These are phyloP conservation scores for Lathyrus sativus DNA, from an alignment of 306 rosid genomes.

Conservation along the genomic window DNA sequence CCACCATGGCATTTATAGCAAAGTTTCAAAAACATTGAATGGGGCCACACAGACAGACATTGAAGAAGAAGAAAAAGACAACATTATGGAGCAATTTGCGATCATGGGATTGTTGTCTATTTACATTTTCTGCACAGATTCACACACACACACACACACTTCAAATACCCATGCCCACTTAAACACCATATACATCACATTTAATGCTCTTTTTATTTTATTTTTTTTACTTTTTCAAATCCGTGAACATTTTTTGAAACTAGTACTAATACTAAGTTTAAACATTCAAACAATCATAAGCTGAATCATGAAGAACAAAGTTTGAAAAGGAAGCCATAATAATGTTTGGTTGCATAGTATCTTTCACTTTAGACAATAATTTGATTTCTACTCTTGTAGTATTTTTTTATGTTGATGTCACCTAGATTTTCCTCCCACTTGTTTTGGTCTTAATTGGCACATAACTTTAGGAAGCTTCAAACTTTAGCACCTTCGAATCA, in stretches of 20 bases:
- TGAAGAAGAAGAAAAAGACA: slow-evolving; percentile 1
- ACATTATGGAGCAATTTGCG: slow-evolving; percentile 40
- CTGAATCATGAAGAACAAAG: slow-evolving; percentile 17
- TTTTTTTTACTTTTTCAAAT: neutral
- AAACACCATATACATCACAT: neutral
- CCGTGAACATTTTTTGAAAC: neutral
- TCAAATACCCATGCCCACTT: neutral
- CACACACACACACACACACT: slow-evolving; percentile 18
- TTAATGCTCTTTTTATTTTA: neutral
- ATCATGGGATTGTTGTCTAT: slow-evolving; percentile 29
- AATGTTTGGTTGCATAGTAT: slow-evolving; percentile 9
- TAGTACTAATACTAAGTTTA: too few species aligned
- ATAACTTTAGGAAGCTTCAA: slow-evolving; percentile 40
- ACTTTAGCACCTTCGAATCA: slow-evolving; percentile 42
- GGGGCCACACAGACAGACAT: neutral
- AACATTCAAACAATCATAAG: slow-evolving; percentile 34
- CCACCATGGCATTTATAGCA: slow-evolving; percentile 51
- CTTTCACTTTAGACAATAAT: slow-evolving; percentile 18
- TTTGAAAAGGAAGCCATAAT: slow-evolving; percentile 13
- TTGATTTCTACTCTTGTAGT: neutral
- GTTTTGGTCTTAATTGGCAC: slow-evolving; percentile 41
- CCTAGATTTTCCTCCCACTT: slow-evolving; percentile 39
- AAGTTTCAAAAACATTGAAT: slow-evolving; percentile 26
- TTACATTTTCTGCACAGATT: neutral
- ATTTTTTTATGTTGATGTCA: slow-evolving; percentile 27